Percentiles rank a stretch among this genome's conserved stretches.
These are phyloP conservation scores for Diaporthe ampelina DNA, from an alignment of 2,329 filamentous ascomycete species.

Conservation along the genomic window DNA sequence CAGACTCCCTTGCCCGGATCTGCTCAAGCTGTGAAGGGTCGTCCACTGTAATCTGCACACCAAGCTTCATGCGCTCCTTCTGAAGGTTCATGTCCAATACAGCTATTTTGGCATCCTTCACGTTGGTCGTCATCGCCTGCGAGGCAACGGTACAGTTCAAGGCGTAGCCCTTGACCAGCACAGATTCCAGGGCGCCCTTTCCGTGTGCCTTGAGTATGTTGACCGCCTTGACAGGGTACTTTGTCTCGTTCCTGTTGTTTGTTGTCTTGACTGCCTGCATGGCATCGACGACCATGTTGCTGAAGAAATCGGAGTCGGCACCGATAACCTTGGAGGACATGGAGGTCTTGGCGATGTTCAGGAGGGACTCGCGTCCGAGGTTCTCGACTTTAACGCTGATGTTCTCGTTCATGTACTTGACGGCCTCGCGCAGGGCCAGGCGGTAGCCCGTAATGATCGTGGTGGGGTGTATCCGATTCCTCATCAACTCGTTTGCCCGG, in stretches of 20 bases:
- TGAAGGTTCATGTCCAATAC: constrained; percentile 98
- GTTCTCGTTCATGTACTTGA: constrained; percentile 99
- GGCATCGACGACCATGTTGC: constrained; percentile 96
- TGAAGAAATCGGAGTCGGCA: constrained; percentile 94
- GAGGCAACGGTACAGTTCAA: constrained; percentile 99
- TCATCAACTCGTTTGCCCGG: constrained; percentile 97
- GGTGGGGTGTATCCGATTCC: constrained; percentile 99
- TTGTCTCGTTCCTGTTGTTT: constrained; percentile 90
- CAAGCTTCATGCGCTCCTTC: constrained; percentile 99
- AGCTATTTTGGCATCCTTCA: constrained; percentile 96
- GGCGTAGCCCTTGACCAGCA: constrained; percentile 95
- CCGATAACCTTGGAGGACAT: constrained; percentile 99
- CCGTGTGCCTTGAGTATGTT: constrained; percentile 99
- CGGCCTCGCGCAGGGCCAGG: constrained; percentile 92
- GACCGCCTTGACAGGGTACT: constrained; percentile 99
- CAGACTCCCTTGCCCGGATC: constrained; percentile 92
- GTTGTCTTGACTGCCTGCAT: constrained; percentile 95
- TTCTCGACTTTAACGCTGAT: constrained; percentile 96
- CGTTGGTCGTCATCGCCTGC: constrained; percentile 95
- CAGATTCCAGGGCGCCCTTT: constrained; percentile 89
- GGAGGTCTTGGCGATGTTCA: constrained; percentile 97
- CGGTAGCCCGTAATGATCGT: constrained; percentile 99
- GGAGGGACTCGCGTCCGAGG: constrained; percentile 88
- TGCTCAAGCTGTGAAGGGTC: constrained; percentile 98
- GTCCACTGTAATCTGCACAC: constrained; percentile 97